Evolutionary conservation across 768 basidiomycete species (phyloP).

Genomic region (Rossbeevera mucosa): DNA sequence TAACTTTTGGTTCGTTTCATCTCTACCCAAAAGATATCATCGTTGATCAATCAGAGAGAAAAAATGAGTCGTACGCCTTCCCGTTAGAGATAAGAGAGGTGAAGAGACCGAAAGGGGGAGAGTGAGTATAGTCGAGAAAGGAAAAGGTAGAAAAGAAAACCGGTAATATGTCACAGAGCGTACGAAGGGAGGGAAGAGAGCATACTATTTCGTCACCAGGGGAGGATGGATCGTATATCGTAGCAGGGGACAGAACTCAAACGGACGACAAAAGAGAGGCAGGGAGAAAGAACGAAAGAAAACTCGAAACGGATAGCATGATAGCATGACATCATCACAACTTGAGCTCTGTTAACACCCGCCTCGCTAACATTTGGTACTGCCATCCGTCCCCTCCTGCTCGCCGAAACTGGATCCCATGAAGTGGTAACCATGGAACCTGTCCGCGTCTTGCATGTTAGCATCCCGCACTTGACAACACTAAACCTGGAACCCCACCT

Average conservation of each 20-base stretch:
- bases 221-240: neutral
- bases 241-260: neutral
- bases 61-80: neutral
- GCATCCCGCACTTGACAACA: neutral
- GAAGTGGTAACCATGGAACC: conserved; percentile 90
- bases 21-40: neutral
- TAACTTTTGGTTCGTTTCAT: neutral
- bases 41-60: neutral
- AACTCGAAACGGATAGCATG: neutral
- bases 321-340: no score
- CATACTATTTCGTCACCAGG: neutral
- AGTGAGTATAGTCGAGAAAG: neutral
- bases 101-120: neutral
- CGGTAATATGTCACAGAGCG: neutral
- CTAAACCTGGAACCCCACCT: conserved; percentile 54
- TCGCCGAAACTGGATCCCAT: conserved; percentile 94
- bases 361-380: conserved; percentile 91
- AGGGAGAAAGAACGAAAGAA: neutral
- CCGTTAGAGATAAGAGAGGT: neutral
- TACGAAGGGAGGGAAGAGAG: neutral
- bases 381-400: conserved; percentile 92
- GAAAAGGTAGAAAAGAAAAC: neutral
- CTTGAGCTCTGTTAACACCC: conserved; percentile 85
- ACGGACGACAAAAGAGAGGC: neutral
- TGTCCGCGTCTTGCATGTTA: conserved; percentile 28